Base-by-base conservation (phyloP, 768 basidiomycete species). In the Lactarius hatsudake region DNA sequence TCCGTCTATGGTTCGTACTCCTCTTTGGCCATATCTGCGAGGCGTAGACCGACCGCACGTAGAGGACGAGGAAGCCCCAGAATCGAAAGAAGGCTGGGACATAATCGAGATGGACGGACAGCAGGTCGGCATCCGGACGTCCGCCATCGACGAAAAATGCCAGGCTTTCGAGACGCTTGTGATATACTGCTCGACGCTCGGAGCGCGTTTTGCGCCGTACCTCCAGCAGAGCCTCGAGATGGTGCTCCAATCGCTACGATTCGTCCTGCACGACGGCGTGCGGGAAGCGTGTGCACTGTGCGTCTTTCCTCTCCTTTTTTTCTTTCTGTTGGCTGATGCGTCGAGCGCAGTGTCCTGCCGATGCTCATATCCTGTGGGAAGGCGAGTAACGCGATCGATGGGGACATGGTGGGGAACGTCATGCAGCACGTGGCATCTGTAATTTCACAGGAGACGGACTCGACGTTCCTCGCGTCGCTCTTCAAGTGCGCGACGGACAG, bases 81-180 rank as follows among this genome's bases (percentile, higher is more conserved):
- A 83, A 55, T 87, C 88, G 28, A 82, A 85, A 15, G 89, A 93
- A 42, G 90, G 90, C 12, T 93, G 87, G 87, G 90, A 91, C 72
- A 90, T 87, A 1, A 82, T 93, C 67, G 81, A 82, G 7, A 85
- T 93, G 81, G 90, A 92, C 59, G 92, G 92, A 0, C 87, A 88
- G 59, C 83, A 85, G 20, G 81, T 92, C 30, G 90, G 89, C 1
- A 90, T 94, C 69, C 84, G 88, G 63, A 94, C 91, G 3, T 87
- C 90, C 0, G 85, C 86, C 0, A 86, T 94, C 71, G 92, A 94
- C 73, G 91, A 94, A 71, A 94, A 94, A 73, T 91, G 91, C 65
- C 89, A 91, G 73, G 92, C 93, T 2, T 92, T 93, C 70, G 90
- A 93, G 73, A 93, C 90, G n/a, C 81, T 94, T 8, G 86, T 93